Base-by-base conservation (phyloP, 768 basidiomycete genomes). In the Mycena maculata region DNA sequence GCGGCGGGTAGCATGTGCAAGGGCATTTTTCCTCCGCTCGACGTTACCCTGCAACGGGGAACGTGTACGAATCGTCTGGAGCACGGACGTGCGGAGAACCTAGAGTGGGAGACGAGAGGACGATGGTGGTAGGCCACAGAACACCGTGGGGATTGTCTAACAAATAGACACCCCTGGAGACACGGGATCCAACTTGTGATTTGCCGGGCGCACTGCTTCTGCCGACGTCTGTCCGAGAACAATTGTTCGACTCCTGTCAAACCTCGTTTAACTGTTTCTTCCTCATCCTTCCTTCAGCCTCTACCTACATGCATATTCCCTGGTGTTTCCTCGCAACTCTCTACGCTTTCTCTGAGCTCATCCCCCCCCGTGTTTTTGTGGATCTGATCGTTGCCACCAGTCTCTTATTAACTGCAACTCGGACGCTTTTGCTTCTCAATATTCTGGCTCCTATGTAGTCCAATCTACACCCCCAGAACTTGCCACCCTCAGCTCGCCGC, bases 1-100 rank as follows among this genome's bases (percentile, higher is more conserved):
- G 60, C 64, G 64, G 36, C 36, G 50, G 63, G 68, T 59, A 70
- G 60, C n/a, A 30, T 50, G 63, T 60, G 10, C n/a, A n/a, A n/a
- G n/a, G n/a, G n/a, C 68, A 65, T 69, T 69, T 60, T 65, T 20
- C 53, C 23, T 47, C 56, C 30, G 27, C 20, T 60, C 27, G 8
- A 42, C 47, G 53, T 44, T n/a, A 57, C 42, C 41, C 64, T 6
- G 25, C 7, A 16, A 38, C 28, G 4, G 22, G 36, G 27, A 11
- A 22, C 57, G 44, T 60, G 49, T 16, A 45, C 49, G 33, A 33
- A 8, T 33, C n/a, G 64, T 53, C 44, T 42, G 12, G 25, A 13
- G 13, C 13, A 23, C 22, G 9, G 38, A 41, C 23, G 55, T 49
- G 50, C 27, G 42, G 33, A 15, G 36, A n/a, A 12, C 38, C 38